Evolutionary conservation across 495 filamentous ascomycete genomes (phyloP), one percentile per base, ranked within the genome.

Genomic region (Darksidea phi): DNA sequence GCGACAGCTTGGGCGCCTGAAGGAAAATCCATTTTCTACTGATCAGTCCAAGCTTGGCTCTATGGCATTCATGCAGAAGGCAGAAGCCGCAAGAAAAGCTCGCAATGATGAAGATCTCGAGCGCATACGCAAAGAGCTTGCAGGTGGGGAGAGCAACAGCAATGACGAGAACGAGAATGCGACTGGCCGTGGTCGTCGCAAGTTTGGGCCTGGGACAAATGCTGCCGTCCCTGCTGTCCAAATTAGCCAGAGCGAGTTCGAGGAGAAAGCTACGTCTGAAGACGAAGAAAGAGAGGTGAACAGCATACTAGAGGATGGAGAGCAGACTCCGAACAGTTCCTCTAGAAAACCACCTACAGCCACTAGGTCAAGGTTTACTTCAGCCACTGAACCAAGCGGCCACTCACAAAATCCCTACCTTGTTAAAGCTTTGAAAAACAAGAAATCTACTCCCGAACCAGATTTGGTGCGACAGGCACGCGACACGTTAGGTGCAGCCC

Each of bases 31-130:
- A 23, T 62, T 57, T n/a, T 38, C 61, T 0, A 51, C 61, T 64
- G 74, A 74, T 5, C 77, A 75, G 4, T 76, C 80, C 18, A 81
- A 79, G 57, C 76, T 96, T 8, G 78, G 83, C 65, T 79, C 80
- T 25, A 88, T 95, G 88, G 87, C 88, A 66, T 98, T 97, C 69
- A 98, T 98, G 94, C 83, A 86, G 63, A 89, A 85, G 42, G 91
- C 90, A 12, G 91, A 97, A 62, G 88, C 85, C 11, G 77, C 82
- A 38, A 82, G 82, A 63, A 91, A 86, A 69, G 84, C 84, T 53
- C 78, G 84, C 59, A 97, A 97, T 55, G 89, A 96, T 67, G 86
- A 88, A 38, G 82, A 88, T 41, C 75, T 94, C n/a, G 84, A 87
- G 57, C 76, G 82, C 51, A 80, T 97, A 24, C 82, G 88, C 38